phyloP scores from a whole-genome alignment of 31 red algal genomes.

The Asparagopsis taxiformis region DNA sequence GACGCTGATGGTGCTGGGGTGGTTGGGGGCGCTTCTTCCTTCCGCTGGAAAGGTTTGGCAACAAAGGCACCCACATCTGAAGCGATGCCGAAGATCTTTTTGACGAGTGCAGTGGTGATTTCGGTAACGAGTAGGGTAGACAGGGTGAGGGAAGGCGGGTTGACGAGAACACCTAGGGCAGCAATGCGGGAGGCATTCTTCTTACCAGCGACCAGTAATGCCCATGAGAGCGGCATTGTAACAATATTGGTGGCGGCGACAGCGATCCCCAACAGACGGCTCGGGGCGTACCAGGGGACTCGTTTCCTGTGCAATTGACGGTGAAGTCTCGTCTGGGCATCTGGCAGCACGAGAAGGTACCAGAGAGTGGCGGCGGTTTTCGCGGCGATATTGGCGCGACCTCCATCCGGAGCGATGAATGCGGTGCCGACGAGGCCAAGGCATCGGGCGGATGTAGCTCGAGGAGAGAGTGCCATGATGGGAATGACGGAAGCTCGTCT shows the following conservation, averaged over 20 bases:
- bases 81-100: conserved; percentile 12
- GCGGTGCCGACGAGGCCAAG: conserved; percentile 32
- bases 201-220: conserved; percentile 38
- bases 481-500: background rate
- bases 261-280: conserved; percentile 27
- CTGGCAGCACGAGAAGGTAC: conserved; percentile 40
- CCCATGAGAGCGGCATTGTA: conserved; percentile 44
- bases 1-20: too few relatives aligned
- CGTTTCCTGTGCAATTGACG: conserved; percentile 46
- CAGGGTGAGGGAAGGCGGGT: conserved; percentile 35
- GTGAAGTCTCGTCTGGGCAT: conserved; percentile 32
- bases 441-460: conserved; percentile 13
- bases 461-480: background rate
- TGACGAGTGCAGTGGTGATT: conserved; percentile 4
- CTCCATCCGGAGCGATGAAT: conserved; percentile 40
- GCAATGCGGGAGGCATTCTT: conserved; percentile 45
- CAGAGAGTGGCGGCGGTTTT: conserved; percentile 47
- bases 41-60: background rate
- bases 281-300: conserved; percentile 46
- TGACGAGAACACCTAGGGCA: conserved; percentile 37
- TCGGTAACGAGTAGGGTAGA: conserved; percentile 25
- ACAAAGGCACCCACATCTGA: conserved; percentile 1
- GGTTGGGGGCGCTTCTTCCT: too few relatives aligned
- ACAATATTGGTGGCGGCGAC: conserved; percentile 44
- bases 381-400: conserved; percentile 28